phyloP scores from a whole-genome alignment of 2,329 filamentous ascomycete genomes.

The Cercospora sesami region DNA sequence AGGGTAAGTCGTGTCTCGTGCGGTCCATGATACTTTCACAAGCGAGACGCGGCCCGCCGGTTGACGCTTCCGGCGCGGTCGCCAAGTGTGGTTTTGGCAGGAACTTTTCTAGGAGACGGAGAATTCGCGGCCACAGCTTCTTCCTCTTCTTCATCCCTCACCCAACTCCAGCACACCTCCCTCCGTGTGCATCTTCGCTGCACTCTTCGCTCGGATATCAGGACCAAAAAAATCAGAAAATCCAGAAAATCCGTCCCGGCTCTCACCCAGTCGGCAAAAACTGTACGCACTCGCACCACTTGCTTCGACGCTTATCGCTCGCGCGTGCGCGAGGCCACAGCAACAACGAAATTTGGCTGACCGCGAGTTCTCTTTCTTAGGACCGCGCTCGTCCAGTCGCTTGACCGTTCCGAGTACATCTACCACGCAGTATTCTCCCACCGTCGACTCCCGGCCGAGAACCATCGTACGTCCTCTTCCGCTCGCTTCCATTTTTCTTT shows the following conservation, averaged over 20 bases:
- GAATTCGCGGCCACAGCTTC: slow-evolving; percentile 9
- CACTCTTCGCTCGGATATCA: slow-evolving; percentile 27
- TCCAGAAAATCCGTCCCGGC: slow-evolving; percentile 35
- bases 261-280: slow-evolving; percentile 29
- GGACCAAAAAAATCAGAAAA: slow-evolving; percentile 45
- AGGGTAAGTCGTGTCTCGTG: neutral
- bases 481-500: slow-evolving; percentile 7
- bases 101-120: slow-evolving; percentile 8
- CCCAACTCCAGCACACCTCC: slow-evolving; percentile 10
- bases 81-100: slow-evolving; percentile 12
- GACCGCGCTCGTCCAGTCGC: slow-evolving; percentile 15
- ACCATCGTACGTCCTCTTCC: slow-evolving; percentile 14
- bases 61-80: neutral
- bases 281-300: slow-evolving; percentile 10
- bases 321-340: neutral
- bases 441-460: slow-evolving; percentile 3
- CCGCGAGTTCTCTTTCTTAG: slow-evolving; percentile 9
- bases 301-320: neutral
- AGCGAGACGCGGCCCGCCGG: slow-evolving; percentile 8
- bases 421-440: neutral
- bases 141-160: slow-evolving; percentile 9
- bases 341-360: slow-evolving; percentile 15
- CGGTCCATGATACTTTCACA: neutral
- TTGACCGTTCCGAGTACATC: slow-evolving; percentile 8
- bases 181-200: slow-evolving; percentile 19